These are phyloP conservation scores for Mycosarcoma mackinlayi DNA, from an alignment of 1,284 basidiomycete genomes.

Conservation along the genomic window DNA sequence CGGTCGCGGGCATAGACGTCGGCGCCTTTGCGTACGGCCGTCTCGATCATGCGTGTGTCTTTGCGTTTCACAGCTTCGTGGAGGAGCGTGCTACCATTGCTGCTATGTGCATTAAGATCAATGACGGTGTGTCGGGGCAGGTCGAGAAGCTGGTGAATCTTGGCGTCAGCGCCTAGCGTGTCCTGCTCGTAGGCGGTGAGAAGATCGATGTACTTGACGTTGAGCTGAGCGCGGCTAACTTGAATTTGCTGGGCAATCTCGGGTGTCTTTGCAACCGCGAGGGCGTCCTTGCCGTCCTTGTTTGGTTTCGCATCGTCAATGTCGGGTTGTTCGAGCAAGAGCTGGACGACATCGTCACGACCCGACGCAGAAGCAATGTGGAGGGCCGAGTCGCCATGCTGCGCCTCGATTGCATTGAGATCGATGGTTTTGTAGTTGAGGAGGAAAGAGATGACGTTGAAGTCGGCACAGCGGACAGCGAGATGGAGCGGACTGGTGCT, in stretches of 20 bases:
- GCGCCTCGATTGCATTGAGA: constrained; percentile 61
- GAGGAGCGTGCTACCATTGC: constrained; percentile 74
- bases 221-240: constrained; percentile 80
- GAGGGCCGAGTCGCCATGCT: constrained; percentile 78
- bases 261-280: constrained; percentile 77
- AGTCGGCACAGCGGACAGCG: constrained; percentile 82
- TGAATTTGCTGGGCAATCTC: constrained; percentile 79
- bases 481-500: constrained; percentile 78
- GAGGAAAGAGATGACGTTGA: constrained; percentile 73
- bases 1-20: constrained; percentile 90
- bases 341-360: constrained; percentile 77
- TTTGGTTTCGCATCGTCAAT: constrained; percentile 86
- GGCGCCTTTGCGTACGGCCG: constrained; percentile 84
- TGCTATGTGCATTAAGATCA: constrained; percentile 57
- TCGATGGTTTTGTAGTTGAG: constrained; percentile 76
- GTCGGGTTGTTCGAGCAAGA: constrained; percentile 72
- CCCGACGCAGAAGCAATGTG: constrained; percentile 87
- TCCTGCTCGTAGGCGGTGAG: constrained; percentile 70
- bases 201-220: constrained; percentile 79
- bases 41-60: constrained; percentile 83
- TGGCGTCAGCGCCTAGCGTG: constrained; percentile 71
- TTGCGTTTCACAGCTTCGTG: constrained; percentile 88
- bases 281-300: constrained; percentile 76
- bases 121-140: constrained; percentile 51
- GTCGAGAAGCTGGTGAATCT: constrained; percentile 64